Evolutionary conservation across 306 rosid species (phyloP).

Genomic region (Datisca glomerata): DNA sequence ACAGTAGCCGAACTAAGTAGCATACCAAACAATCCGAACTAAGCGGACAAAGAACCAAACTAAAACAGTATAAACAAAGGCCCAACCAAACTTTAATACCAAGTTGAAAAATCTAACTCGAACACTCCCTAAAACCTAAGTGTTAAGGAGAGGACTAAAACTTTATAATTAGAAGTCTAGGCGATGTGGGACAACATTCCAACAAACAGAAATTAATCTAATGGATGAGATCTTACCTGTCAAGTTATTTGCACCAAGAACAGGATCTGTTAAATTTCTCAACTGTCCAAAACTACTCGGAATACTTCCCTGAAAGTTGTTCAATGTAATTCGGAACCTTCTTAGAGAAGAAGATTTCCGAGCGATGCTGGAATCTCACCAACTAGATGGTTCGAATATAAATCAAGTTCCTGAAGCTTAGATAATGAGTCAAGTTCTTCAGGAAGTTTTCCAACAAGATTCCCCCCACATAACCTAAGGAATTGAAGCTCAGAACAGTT

Average conservation of each 20-base stretch:
- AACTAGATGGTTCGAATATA: neutral
- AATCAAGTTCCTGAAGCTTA: conserved; percentile 2
- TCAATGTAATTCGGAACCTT: neutral
- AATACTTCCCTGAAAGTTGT: conserved; percentile 15
- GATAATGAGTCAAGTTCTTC: neutral
- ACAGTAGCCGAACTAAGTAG: too few relatives aligned
- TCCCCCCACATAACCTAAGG: neutral
- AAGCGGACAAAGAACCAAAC: too few relatives aligned
- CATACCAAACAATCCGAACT: too few relatives aligned
- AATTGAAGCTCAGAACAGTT: conserved; percentile 9
- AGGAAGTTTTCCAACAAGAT: conserved; percentile 8
- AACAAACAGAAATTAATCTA: neutral
- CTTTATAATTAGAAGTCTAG: too few relatives aligned
- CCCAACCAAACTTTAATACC: too few relatives aligned
- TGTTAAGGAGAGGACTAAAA: too few relatives aligned
- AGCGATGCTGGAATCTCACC: conserved; percentile 17
- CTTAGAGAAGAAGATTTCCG: conserved; percentile 15
- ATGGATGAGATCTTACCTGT: conserved; percentile 17
- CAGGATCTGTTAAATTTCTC: neutral
- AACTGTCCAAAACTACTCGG: conserved; percentile 15
- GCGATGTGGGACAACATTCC: too few relatives aligned
- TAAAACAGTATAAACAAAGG: too few relatives aligned
- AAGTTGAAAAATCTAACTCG: too few relatives aligned
- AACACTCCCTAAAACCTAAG: too few relatives aligned
- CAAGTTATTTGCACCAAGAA: conserved; percentile 2